Conservation (phyloP, 139 green algal genomes). For the Auxenochlorella protothecoides region DNA sequence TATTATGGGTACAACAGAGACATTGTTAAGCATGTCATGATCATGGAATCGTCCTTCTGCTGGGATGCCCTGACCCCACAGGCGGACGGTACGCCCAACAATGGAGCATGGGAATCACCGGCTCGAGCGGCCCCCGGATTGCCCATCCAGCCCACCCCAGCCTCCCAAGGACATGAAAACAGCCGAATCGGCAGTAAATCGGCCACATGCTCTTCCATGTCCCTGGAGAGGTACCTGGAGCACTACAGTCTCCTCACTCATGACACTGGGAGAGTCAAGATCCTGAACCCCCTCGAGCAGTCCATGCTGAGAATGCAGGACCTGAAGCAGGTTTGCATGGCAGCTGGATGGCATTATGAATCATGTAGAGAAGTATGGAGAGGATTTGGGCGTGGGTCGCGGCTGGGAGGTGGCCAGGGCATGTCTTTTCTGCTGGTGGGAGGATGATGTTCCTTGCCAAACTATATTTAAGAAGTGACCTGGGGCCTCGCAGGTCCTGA, state of each 20-base stretch:
- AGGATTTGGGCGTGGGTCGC: too few relatives aligned
- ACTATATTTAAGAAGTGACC: too few relatives aligned
- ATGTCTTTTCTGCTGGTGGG: neutral
- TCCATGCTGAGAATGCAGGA: constrained; percentile 7
- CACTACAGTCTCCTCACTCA: constrained; percentile 5
- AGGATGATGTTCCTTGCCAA: neutral
- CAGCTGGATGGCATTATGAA: too few relatives aligned
- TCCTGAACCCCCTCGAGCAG: constrained; percentile 1
- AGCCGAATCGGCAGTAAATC: neutral
- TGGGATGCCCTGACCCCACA: neutral
- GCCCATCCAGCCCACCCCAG: too few relatives aligned
- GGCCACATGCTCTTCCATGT: neutral
- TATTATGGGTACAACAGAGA: too few relatives aligned
- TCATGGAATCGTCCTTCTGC: neutral
- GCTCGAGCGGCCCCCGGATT: neutral
- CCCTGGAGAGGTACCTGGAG: constrained; percentile 14
- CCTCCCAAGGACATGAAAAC: neutral
- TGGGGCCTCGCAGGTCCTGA: constrained; percentile 1
- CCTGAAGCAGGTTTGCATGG: constrained; percentile 9
- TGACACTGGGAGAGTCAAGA: constrained; percentile 6
- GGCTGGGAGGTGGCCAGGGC: too few relatives aligned
- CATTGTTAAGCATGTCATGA: neutral
- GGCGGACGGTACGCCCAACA: neutral
- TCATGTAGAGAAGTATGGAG: too few relatives aligned
- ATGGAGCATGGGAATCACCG: neutral